phyloP scores from a whole-genome alignment of 2,329 filamentous ascomycete species.

The Apiospora pterosperma region DNA sequence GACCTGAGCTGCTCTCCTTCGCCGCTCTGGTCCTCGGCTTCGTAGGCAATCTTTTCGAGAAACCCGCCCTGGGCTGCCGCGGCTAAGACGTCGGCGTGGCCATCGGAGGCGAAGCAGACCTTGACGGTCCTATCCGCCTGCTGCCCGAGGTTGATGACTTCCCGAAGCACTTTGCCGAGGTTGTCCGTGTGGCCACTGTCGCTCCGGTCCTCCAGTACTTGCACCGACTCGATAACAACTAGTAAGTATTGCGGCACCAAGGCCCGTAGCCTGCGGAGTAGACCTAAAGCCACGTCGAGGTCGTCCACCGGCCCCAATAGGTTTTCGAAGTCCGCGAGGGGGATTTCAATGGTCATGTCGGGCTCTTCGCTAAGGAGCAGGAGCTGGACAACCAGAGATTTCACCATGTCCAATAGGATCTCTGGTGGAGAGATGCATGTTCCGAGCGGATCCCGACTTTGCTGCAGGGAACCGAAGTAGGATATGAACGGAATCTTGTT shows the following conservation, averaged over 20 bases:
- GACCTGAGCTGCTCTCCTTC: neutral
- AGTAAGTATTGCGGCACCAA: neutral
- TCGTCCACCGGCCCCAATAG: neutral
- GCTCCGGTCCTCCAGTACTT: neutral
- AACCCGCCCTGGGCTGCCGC: neutral
- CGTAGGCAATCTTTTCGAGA: neutral
- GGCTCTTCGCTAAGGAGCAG: neutral
- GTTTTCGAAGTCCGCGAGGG: neutral
- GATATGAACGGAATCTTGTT: neutral
- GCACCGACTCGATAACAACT: neutral
- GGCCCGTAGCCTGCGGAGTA: neutral
- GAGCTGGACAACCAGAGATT: neutral
- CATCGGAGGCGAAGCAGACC: neutral
- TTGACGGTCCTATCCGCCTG: neutral
- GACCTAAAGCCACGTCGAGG: neutral
- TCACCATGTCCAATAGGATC: neutral
- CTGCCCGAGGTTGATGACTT: neutral
- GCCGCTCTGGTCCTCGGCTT: neutral
- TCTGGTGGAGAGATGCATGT: neutral
- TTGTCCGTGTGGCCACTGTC: neutral
- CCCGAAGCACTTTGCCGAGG: neutral
- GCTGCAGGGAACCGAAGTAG: neutral
- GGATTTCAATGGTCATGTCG: neutral
- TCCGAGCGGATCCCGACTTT: neutral
- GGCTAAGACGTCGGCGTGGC: neutral